Conservation (phyloP, 2,329 filamentous ascomycete species). For the Aspergillus neotritici region DNA sequence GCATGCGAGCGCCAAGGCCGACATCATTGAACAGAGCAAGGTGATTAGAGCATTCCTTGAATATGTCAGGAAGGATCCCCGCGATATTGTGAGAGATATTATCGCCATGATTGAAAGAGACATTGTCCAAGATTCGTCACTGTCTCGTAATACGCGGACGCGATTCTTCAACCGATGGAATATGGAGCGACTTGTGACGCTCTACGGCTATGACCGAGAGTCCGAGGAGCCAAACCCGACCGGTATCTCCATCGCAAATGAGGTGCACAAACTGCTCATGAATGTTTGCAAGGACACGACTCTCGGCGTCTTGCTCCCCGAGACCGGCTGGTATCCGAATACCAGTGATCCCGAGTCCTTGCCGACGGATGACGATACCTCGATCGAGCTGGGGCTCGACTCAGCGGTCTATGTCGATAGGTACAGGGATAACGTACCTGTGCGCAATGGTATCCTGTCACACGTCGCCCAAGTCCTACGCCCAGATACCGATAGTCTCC, state of each 20-base stretch:
- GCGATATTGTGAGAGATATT: constrained; percentile 68
- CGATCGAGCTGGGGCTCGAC: constrained; percentile 62
- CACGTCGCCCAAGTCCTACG: constrained; percentile 73
- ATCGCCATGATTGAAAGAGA: constrained; percentile 63
- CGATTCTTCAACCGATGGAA: constrained; percentile 69
- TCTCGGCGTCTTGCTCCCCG: constrained; percentile 68
- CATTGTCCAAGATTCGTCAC: constrained; percentile 67
- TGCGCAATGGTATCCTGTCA: constrained; percentile 73
- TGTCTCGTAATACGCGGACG: constrained; percentile 69
- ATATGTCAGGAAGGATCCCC: constrained; percentile 70
- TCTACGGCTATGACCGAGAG: constrained; percentile 55
- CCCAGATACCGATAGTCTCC: constrained; percentile 74
- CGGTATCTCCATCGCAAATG: constrained; percentile 55
- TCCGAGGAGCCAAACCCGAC: constrained; percentile 42
- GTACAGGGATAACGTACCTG: constrained; percentile 60
- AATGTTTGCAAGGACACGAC: constrained; percentile 67
- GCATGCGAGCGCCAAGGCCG: constrained; percentile 68
- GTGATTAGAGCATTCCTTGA: constrained; percentile 67
- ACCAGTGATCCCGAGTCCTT: constrained; percentile 56
- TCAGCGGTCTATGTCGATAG: constrained; percentile 64
- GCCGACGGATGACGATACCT: constrained; percentile 41
- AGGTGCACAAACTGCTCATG: constrained; percentile 69
- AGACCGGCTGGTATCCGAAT: constrained; percentile 79
- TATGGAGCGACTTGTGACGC: constrained; percentile 63
- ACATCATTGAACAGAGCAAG: constrained; percentile 70